phyloP scores from a whole-genome alignment of 108 stramenopile genomes.

The Asterionellopsis glacialis region DNA sequence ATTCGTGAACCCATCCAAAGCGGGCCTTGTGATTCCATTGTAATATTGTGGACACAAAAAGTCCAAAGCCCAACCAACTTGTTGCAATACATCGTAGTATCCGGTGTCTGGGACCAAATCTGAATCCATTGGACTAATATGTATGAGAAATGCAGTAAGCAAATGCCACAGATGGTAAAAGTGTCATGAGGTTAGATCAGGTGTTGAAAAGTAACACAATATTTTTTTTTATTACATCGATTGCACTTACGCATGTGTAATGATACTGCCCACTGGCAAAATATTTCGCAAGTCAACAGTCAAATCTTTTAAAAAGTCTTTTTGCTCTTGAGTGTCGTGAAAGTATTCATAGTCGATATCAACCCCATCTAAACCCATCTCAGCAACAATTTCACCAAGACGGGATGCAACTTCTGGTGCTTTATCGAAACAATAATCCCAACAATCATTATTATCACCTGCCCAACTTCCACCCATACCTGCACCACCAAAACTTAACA shows the following conservation, averaged over 20 bases:
- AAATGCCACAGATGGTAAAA: too few species aligned
- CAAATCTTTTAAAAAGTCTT: constrained; percentile 28
- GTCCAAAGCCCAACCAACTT: constrained; percentile 23
- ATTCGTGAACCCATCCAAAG: constrained; percentile 28
- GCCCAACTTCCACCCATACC: constrained; percentile 56
- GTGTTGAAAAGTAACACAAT: too few species aligned
- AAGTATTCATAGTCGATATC: constrained; percentile 76
- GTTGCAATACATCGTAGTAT: constrained; percentile 37
- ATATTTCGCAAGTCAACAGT: constrained; percentile 35
- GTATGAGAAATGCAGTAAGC: too few species aligned
- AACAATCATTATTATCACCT: constrained; percentile 52
- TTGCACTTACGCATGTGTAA: constrained; percentile 65
- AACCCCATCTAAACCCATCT: constrained; percentile 44
- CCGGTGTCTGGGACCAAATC: constrained; percentile 33
- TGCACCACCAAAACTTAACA: constrained; percentile 63
- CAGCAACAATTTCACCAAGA: constrained; percentile 36
- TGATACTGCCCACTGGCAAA: constrained; percentile 29
- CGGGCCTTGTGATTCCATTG: constrained; percentile 45
- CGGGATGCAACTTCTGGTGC: constrained; percentile 36
- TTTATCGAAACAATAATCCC: constrained; percentile 65
- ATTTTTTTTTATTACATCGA: too few species aligned
- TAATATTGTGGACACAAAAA: constrained; percentile 59
- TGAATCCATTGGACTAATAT: constrained; percentile 54
- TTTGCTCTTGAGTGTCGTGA: too few species aligned
- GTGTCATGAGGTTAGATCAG: too few species aligned